Evolutionary conservation across 1,284 basidiomycete genomes (phyloP).

Genomic region (Trichosporon sp.): DNA sequence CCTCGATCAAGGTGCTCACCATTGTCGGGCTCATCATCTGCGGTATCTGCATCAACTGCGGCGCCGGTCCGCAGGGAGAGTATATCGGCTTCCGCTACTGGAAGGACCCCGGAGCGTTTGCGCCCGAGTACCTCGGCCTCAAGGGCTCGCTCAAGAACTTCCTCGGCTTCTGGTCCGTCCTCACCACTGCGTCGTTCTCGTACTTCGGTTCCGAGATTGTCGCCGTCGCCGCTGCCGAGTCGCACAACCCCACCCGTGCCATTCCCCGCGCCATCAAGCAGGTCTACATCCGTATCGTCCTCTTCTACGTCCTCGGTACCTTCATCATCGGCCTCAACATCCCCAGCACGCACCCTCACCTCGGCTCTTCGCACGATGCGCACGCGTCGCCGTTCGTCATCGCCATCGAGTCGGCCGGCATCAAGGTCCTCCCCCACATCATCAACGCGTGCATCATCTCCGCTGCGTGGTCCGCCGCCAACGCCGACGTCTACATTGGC

Average conservation of each 20-base stretch:
- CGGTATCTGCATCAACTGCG: constrained; percentile 65
- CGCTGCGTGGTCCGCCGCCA: constrained; percentile 62
- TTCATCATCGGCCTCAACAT: constrained; percentile 75
- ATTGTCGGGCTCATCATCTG: constrained; percentile 64
- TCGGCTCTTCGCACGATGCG: constrained; percentile 63
- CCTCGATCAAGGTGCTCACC: constrained; percentile 76
- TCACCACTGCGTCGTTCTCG: constrained; percentile 27
- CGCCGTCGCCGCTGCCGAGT: constrained; percentile 56
- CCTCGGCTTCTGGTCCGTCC: constrained; percentile 33
- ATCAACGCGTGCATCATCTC: constrained; percentile 66
- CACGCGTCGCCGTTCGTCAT: constrained; percentile 82
- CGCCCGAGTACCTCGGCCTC: constrained; percentile 41
- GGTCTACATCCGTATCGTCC: constrained; percentile 72
- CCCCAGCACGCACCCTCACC: constrained; percentile 65
- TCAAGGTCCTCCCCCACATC: constrained; percentile 69
- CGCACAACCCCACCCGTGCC: constrained; percentile 68
- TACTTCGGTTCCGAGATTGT: constrained; percentile 48
- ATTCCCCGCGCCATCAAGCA: constrained; percentile 74
- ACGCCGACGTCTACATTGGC: constrained; percentile 62
- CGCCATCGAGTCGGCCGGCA: constrained; percentile 67
- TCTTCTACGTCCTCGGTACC: constrained; percentile 66
- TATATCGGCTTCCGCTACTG: constrained; percentile 58
- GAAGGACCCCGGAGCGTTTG: constrained; percentile 57
- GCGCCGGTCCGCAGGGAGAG: constrained; percentile 54
- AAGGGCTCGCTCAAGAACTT: constrained; percentile 56